Evolutionary conservation across 2,329 filamentous ascomycete genomes (phyloP).

Genomic region (Sarocladium strictum): DNA sequence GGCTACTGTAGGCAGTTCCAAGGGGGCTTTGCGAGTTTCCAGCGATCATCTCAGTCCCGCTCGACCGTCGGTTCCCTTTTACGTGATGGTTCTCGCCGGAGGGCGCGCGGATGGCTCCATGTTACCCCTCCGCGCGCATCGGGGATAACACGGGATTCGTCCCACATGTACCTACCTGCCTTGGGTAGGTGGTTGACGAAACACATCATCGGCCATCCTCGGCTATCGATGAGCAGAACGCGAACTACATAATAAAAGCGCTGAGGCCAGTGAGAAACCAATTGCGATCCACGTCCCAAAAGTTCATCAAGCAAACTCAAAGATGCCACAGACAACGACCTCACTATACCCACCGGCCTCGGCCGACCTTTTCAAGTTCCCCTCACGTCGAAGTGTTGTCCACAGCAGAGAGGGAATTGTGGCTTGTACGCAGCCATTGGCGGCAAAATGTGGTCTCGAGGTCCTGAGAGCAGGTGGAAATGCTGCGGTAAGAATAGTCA

Average conservation of each 20-base stretch:
- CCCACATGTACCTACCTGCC: too few species aligned
- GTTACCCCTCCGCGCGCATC: background rate
- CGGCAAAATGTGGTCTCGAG: slow-evolving; percentile 79
- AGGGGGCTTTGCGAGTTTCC: too few species aligned
- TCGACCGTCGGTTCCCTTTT: background rate
- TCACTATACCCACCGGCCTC: slow-evolving; percentile 41
- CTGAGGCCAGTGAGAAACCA: background rate
- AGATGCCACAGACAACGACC: slow-evolving; percentile 42
- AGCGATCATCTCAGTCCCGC: background rate
- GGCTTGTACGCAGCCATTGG: slow-evolving; percentile 82
- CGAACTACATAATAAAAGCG: background rate
- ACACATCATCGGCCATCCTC: background rate
- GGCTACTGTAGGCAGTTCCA: too few species aligned
- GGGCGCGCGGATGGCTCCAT: background rate
- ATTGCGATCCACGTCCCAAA: background rate
- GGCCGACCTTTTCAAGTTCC: slow-evolving; percentile 55
- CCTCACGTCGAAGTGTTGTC: slow-evolving; percentile 83
- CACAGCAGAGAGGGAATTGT: slow-evolving; percentile 92
- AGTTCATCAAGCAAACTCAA: background rate
- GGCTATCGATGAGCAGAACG: background rate
- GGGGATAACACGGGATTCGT: slow-evolving; percentile 5
- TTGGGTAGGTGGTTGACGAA: background rate
- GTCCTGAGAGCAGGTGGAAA: slow-evolving; percentile 87
- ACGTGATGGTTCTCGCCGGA: background rate
- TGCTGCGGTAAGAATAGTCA: slow-evolving; percentile 65